Conservation (phyloP, 108 stramenopile genomes). For the Skeletonema menzelii region DNA sequence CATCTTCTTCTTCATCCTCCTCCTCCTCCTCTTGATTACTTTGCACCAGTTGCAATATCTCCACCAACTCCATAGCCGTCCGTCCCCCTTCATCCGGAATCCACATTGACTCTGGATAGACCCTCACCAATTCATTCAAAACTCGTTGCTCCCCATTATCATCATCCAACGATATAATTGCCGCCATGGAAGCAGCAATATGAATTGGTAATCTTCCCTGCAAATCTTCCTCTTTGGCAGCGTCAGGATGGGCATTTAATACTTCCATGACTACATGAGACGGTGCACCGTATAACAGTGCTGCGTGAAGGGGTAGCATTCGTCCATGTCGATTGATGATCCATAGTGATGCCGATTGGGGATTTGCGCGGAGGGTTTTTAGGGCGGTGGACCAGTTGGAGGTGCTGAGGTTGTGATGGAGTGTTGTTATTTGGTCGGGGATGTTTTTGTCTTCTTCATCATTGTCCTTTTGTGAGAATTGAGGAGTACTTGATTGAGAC, state of each 20-base stretch:
- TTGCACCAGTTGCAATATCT: background rate
- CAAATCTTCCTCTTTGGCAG: background rate
- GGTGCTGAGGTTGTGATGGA: background rate
- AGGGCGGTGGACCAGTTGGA: background rate
- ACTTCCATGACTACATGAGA: background rate
- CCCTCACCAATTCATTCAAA: background rate
- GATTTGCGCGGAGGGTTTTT: background rate
- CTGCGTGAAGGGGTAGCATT: background rate
- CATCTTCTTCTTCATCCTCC: background rate
- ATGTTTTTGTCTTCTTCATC: background rate
- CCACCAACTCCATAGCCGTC: background rate
- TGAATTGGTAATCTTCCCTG: background rate
- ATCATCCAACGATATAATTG: background rate
- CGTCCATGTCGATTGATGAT: background rate
- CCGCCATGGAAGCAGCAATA: background rate
- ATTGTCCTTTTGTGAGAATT: background rate
- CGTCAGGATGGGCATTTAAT: background rate
- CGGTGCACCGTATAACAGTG: background rate
- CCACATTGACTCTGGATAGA: background rate
- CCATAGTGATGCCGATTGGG: background rate
- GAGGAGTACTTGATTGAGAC: background rate
- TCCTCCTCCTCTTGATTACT: background rate
- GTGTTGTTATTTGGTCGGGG: background rate
- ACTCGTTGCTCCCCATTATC: background rate
- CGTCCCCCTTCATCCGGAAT: background rate